Base-by-base conservation (phyloP, 768 basidiomycete species). In the Mycena sanguinolenta region DNA sequence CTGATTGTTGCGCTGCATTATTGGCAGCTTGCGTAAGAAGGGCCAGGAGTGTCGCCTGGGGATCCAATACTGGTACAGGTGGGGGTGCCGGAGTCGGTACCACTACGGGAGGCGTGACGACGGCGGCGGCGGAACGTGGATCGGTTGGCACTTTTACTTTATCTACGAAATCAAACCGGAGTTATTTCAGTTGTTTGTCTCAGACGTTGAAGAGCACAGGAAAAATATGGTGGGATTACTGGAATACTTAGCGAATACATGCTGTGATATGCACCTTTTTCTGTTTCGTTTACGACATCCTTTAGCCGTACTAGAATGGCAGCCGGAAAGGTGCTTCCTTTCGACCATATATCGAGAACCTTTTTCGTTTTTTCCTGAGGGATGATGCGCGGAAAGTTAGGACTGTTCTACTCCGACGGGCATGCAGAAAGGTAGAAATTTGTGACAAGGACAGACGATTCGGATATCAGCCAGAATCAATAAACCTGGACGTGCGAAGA, bases 321-420 rank as follows among this genome's bases (percentile, higher is more conserved):
- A 76, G 90, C 79, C 67, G 96, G 92, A 84, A 99, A 99, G 58
- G 97, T 97, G 81, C 86, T 89, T 67, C 91, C 89, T 81, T 97
- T 97, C 76, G 87, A 88, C 97, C 97, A 99, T 77, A 99, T 98
- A 83, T 98, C 98, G 82, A 97, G 90, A 77, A 99, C 91, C 82
- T 99, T 99, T 86, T 93, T 92, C 54, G 94, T 88, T 84, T 99
- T 99, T 86, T 98, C 97, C 97, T 98, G 77, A 76, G 73, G 77
- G 79, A 73, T 49, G 65, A 71, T 71, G 73, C 70, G 67, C 72
- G 72, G 36, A 67, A 74, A 71, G 85, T 89, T 81, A 89, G 85
- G 82, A 81, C 73, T 76, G 77, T 69, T 74, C 74, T 76, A 75
- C 77, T 78, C 76, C 71, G 77, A 78, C 75, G 49, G 58, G 54